Conservation (phyloP, 2,329 filamentous ascomycete genomes). For the Trichoderma sp. region DNA sequence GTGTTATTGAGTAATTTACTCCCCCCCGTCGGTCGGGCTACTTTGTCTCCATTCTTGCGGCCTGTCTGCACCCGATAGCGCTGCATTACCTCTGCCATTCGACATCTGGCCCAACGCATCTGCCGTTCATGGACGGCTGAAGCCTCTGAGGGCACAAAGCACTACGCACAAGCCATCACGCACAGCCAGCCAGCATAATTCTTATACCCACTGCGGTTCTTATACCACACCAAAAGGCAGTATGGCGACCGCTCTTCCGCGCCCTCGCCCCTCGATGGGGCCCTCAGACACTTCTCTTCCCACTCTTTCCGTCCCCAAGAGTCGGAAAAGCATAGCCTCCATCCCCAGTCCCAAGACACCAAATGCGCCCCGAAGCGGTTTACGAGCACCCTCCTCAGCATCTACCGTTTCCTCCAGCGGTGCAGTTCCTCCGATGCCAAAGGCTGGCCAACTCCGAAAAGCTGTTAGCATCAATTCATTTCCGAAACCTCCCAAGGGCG, state of each 20-base stretch:
- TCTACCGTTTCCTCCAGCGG: conserved; percentile 52
- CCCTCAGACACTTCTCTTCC: conserved; percentile 72
- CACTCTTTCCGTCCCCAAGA: conserved; percentile 70
- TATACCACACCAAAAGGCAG: neutral
- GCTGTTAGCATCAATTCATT: conserved; percentile 93
- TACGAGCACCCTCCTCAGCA: conserved; percentile 58
- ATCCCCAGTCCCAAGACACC: conserved; percentile 41
- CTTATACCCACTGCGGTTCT: conserved; percentile 13
- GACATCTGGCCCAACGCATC: conserved; percentile 12
- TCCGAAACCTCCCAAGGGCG: conserved; percentile 78
- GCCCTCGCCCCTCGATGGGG: conserved; percentile 64
- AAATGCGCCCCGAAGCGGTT: conserved; percentile 54
- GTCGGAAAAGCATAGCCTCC: conserved; percentile 62
- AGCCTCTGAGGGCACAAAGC: conserved; percentile 24
- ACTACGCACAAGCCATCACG: conserved; percentile 27
- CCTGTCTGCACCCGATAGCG: conserved; percentile 9
- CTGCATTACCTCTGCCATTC: conserved; percentile 12
- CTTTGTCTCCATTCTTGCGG: conserved; percentile 9
- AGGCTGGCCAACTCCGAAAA: conserved; percentile 66
- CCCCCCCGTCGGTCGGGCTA: conserved; percentile 5
- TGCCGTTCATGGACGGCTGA: conserved; percentile 33
- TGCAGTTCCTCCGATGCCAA: conserved; percentile 55
- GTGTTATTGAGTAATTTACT: conserved; percentile 20
- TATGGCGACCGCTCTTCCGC: conserved; percentile 59
- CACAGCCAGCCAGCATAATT: conserved; percentile 24